These are phyloP conservation scores for Nemophila menziesii DNA, from an alignment of 257 asterid species.

Conservation along the genomic window DNA sequence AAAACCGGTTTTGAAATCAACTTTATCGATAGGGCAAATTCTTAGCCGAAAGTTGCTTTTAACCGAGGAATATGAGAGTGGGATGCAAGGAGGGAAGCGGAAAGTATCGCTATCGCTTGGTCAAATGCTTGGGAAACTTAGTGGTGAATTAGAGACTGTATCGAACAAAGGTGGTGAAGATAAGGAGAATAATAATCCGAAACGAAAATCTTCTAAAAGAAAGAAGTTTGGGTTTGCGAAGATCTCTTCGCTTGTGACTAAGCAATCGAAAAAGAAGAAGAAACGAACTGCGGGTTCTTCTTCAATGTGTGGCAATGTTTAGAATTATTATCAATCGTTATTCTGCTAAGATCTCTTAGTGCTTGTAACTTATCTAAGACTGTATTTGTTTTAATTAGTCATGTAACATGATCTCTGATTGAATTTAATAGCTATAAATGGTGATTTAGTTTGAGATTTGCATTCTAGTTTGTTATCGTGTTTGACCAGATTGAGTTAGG, in stretches of 20 bases:
- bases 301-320: conserved; percentile 15
- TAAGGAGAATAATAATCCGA: conserved; percentile 35
- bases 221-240: conserved; percentile 65
- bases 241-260: conserved; percentile 61
- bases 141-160: conserved; percentile 12
- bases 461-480: no score
- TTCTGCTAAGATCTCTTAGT: neutral
- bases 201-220: conserved; percentile 48
- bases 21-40: conserved; percentile 53
- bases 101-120: conserved; percentile 69
- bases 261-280: conserved; percentile 69
- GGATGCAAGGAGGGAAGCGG: conserved; percentile 27
- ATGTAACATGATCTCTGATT: no score
- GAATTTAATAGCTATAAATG: no score
- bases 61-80: conserved; percentile 52
- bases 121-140: conserved; percentile 59
- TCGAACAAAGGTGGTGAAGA: conserved; percentile 19
- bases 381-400: no score
- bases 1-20: conserved; percentile 46
- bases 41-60: conserved; percentile 66
- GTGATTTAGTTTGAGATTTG: no score
- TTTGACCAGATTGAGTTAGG: no score
- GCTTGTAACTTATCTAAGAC: no score
- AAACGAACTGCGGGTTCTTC: conserved; percentile 18
- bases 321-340: conserved; percentile 2